Evolutionary conservation across 495 filamentous ascomycete genomes (phyloP).

Genomic region (Aspergillus kassunensis): DNA sequence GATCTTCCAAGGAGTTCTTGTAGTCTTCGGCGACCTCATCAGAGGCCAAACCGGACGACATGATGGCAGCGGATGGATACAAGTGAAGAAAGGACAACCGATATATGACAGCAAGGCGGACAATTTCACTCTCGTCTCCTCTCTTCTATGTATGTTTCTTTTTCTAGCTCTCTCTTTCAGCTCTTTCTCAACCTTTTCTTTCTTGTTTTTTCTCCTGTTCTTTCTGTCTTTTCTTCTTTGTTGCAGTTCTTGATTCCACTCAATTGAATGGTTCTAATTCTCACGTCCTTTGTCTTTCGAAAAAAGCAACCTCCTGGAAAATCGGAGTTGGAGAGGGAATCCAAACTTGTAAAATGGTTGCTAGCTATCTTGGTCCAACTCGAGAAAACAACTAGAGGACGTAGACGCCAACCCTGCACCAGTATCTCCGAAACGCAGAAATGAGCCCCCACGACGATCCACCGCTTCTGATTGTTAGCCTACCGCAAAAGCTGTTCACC

Average conservation of each 20-base stretch:
- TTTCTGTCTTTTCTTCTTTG: conserved; percentile 1
- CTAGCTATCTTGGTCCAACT: conserved; percentile 47
- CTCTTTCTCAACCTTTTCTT: conserved; percentile 13
- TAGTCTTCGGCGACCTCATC: conserved; percentile 95
- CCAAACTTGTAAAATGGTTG: conserved; percentile 51
- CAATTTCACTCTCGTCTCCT: conserved; percentile 9
- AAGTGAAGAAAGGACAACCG: neutral
- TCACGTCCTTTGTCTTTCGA: conserved; percentile 30
- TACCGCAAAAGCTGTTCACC: conserved; percentile 22
- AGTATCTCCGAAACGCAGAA: conserved; percentile 13
- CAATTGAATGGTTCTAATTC: conserved; percentile 28
- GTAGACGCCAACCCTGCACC: conserved; percentile 24
- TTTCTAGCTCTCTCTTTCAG: conserved; percentile 17
- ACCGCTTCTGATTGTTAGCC: conserved; percentile 16
- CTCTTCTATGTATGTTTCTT: conserved; percentile 12
- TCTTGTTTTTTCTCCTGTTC: conserved; percentile 18
- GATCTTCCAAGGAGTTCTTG: conserved; percentile 84
- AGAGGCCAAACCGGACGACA: conserved; percentile 68
- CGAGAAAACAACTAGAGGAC: conserved; percentile 37
- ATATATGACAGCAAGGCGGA: too few relatives aligned
- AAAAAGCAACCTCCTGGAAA: conserved; percentile 27
- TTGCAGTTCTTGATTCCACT: conserved; percentile 12
- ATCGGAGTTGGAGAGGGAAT: conserved; percentile 41
- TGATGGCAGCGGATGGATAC: conserved; percentile 40
- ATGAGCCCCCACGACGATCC: conserved; percentile 23